Base-by-base conservation (phyloP, 192 early-diverging fungal species). In the Coemansia sp. region DNA sequence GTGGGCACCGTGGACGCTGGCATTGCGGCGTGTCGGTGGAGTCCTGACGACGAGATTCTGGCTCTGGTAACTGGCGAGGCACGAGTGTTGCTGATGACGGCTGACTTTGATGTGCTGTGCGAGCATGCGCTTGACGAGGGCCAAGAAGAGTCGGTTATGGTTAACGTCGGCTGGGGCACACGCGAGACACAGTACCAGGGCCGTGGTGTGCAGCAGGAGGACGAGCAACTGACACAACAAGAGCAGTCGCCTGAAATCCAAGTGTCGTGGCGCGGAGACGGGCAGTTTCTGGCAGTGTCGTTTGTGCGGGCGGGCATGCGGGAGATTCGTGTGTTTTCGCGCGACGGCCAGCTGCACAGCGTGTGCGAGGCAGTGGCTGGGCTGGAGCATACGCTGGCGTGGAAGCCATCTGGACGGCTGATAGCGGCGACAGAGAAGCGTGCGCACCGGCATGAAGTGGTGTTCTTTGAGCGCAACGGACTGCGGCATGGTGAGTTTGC, bases 141-240 rank as follows among this genome's bases (percentile, higher is more conserved):
- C 25, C 83, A 88, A 35, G 57, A 88, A 9, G 88, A 93, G 77
- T 92, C 86, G 76, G 79, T 59, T 17, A 86, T 82, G 11, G 89
- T 94, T 10, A 86, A 83, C 21, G 85, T 99, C n/a, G 97, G 97
- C 41, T 99, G 97, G 97, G 97, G 97, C 64, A 88, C 85, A 45
- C 93, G 92, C 57, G 95, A 96, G 71, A 99, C 97, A 10, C 97
- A 99, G 68, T 99, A 97, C 72, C 94, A 97, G 67, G 97, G 97
- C 50, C 87, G 89, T 65, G 97, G 95, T 43, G 85, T 88, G 57
- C 94, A 96, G 70, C 60, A 78, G 22, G 91, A 90, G 12, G 21
- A 5, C 2, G 37, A 23, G 49, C 23, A 19, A 53, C 15, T 32
- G 24, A 41, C 29, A 3, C 4, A 41, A 29, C 4, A 2, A 75